Base-by-base conservation (phyloP, 805 yeast genomes). In the Yarrowia keelungensis region DNA sequence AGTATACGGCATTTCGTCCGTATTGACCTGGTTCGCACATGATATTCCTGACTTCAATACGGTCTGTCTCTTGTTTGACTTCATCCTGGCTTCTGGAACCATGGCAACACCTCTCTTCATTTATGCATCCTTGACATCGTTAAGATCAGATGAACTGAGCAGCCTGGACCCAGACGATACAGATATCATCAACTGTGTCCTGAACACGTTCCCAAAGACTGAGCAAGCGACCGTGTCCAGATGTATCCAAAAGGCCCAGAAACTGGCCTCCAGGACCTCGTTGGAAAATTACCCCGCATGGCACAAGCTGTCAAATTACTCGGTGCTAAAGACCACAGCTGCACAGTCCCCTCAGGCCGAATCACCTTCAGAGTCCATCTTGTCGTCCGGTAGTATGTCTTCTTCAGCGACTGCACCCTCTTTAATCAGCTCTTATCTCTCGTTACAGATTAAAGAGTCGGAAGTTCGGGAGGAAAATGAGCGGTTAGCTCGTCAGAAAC, bases 21-120 rank as follows among this genome's bases (percentile, higher is more conserved):
- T 94, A 0, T 81, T 94, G 43, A 92, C 98, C 0, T 73, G 91
- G 56, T 91, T 88, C 75, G 81, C 94, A 9, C 98, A 93, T 78
- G 92, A 91, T 70, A 71, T 85, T 19, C 78, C 80, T 53, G 80
- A 82, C 42, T 78, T 83, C 59, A 79, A 79, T 12, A 84, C 85
- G 38, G 78, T 90, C 8, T 81, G 86, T 69, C 77, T 82, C 3
- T 77, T 94, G 3, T 91, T 95, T 85, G 97, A 91, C 75, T 85
- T 84, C 68, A 80, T 89, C 8, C 78, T 92, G 46, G 81, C 88
- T 19, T 79, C 85, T 56, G 82, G 82, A 65, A 85, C 90, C 0
- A 83, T 90, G 68, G 73, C 81, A 2, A 78, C 83, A 15, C 83
- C 86, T 7, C 73, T 91, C 11, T 87, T 89, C 71, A 74, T 92